Evolutionary conservation across 2,329 filamentous ascomycete species (phyloP).

Genomic region (Zelopaecilomyces penicillatus): DNA sequence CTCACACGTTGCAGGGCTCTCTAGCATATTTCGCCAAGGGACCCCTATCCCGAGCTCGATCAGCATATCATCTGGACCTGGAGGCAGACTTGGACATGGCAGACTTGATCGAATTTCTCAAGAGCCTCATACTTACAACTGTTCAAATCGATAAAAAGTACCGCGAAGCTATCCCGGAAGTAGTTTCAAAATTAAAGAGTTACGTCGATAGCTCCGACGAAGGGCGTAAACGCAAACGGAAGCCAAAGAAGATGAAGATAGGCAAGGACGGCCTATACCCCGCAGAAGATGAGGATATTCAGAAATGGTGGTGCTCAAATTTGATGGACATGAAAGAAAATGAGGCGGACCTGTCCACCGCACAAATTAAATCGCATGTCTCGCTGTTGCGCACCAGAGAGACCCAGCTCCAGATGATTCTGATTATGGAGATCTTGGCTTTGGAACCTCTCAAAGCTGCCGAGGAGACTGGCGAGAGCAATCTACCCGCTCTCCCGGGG

Average conservation of each 20-base stretch:
- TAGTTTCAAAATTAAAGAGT: conserved; percentile 50
- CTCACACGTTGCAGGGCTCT: conserved; percentile 47
- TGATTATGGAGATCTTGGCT: conserved; percentile 69
- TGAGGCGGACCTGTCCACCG: conserved; percentile 37
- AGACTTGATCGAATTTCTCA: conserved; percentile 61
- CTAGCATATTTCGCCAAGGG: conserved; percentile 80
- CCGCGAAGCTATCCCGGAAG: conserved; percentile 56
- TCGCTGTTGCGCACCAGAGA: conserved; percentile 63
- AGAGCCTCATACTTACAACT: conserved; percentile 57
- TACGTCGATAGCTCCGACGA: conserved; percentile 48
- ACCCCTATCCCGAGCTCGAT: conserved; percentile 65
- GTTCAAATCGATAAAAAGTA: conserved; percentile 72
- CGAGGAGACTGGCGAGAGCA: conserved; percentile 33
- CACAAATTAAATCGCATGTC: conserved; percentile 53
- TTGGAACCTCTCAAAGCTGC: conserved; percentile 47
- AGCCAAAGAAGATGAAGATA: conserved; percentile 56
- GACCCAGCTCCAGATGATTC: conserved; percentile 71
- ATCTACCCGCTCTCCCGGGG: conserved; percentile 37
- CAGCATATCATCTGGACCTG: conserved; percentile 57
- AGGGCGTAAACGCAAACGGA: conserved; percentile 37
- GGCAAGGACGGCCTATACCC: conserved; percentile 63
- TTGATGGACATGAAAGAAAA: conserved; percentile 44
- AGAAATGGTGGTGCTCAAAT: conserved; percentile 60
- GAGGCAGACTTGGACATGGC: conserved; percentile 52
- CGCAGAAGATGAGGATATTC: conserved; percentile 54